A percentile compares a stretch with the other conserved stretches of the same genome.
Conservation (phyloP, 2,329 filamentous ascomycete genomes). For the Graphium sp. region DNA sequence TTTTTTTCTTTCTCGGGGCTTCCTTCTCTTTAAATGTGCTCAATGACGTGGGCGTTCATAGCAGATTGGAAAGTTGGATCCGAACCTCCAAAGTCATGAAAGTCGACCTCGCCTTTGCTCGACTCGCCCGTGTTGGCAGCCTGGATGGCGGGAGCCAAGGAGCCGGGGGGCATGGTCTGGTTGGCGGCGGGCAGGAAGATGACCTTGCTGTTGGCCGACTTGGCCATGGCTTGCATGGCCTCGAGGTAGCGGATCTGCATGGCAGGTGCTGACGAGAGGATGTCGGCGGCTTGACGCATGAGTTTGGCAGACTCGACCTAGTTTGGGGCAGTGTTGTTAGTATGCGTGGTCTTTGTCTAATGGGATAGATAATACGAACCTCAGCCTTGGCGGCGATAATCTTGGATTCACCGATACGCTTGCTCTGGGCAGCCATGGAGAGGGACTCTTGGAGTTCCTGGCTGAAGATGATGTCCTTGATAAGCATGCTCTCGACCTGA, state of each 20-base stretch:
- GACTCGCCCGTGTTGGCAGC: slow-evolving; percentile 13
- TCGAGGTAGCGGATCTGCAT: slow-evolving; percentile 99
- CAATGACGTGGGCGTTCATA: slow-evolving; percentile 65
- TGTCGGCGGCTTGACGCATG: slow-evolving; percentile 86
- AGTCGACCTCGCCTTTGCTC: slow-evolving; percentile 31
- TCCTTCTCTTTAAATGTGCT: slow-evolving; percentile 63
- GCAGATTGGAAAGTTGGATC: slow-evolving; percentile 57
- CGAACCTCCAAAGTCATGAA: slow-evolving; percentile 32
- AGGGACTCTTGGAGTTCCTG: slow-evolving; percentile 89
- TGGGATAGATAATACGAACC: slow-evolving; percentile 13
- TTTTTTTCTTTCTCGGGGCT: no score
- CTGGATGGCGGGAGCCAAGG: slow-evolving; percentile 17
- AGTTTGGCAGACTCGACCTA: slow-evolving; percentile 88
- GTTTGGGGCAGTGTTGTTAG: slow-evolving; percentile 2
- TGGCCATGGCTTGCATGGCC: slow-evolving; percentile 98
- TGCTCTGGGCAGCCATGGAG: slow-evolving; percentile 96
- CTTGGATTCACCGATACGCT: slow-evolving; percentile 96
- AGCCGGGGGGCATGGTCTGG: slow-evolving; percentile 37
- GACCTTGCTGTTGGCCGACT: slow-evolving; percentile 76
- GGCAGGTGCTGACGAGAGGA: slow-evolving; percentile 75
- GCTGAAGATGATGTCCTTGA: slow-evolving; percentile 98
- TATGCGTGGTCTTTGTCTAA: background rate
- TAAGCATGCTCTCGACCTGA: slow-evolving; percentile 92
- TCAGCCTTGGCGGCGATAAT: slow-evolving; percentile 95
- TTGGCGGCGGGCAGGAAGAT: slow-evolving; percentile 53